Base-by-base conservation (phyloP, 2,329 filamentous ascomycete species). In the Cordyceps javanica region DNA sequence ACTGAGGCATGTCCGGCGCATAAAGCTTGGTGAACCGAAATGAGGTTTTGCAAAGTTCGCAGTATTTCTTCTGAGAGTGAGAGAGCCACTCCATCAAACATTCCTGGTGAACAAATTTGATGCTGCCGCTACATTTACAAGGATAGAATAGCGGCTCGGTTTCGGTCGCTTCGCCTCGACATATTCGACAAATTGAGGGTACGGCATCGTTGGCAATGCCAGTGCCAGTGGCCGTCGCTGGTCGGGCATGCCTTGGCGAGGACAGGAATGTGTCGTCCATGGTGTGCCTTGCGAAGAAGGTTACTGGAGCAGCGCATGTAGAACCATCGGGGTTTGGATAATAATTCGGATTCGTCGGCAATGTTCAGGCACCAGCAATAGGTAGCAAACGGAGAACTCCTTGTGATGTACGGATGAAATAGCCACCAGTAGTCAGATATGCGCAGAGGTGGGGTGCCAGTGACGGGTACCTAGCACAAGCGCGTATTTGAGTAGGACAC, bases 11-110 rank as follows among this genome's bases (percentile, higher is more conserved):
- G 68, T 92, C 83, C 4, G 91, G 91, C 61, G 92, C 87, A 76
- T 99, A 99, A 39, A 99, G 83, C 74, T 99, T 99, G 55, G 94
- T 99, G 77, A 99, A 99, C 60, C 91, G 89, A 69, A 97, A 99
- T 0, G 92, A 87, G 2, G 94, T 99, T 77, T 99, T 99, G 85
- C 94, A 99, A 36, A 99, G 86, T 77, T 99, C 94, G 79, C 95
- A 99, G 77, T 99, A 90, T 73, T 97, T 97, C 82, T 99, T 99
- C 71, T 99, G 92, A 2, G 94, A 97, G 73, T 99, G 95, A 51
- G 91, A 93, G 23, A 99, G 80, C 94, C 94, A 99, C 74, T 97
- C 92, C 88, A 99, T 96, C 73, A 99, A 77, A 71, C 94, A 99
- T 70, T 95, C 90, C 73, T 99, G 94, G 72, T 99, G 94, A 61